Conservation (phyloP, 345 rosid species). For the Schrenkiella parvula region DNA sequence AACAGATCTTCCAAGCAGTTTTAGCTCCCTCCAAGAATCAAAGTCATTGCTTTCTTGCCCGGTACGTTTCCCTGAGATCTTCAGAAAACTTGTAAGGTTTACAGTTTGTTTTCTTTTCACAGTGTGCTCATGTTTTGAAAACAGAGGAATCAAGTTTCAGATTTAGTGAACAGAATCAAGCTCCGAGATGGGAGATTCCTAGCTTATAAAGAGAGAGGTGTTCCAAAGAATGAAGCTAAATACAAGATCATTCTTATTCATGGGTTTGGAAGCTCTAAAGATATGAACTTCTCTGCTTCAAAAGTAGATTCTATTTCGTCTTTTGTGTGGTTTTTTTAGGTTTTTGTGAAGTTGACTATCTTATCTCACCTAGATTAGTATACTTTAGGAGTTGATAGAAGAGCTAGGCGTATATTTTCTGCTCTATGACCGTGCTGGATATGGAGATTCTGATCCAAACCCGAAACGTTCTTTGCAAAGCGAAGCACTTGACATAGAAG, state of each 20-base stretch:
- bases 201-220: conserved; percentile 70
- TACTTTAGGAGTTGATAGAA: conserved; percentile 62
- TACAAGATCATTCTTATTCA: conserved; percentile 61
- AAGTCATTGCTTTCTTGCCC: conserved; percentile 13
- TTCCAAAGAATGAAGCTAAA: conserved; percentile 50
- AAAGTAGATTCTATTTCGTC: conserved; percentile 39
- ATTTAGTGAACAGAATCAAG: conserved; percentile 35
- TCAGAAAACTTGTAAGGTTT: background rate
- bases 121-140: conserved; percentile 4
- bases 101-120: background rate
- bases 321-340: background rate
- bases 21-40: conserved; percentile 7
- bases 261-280: conserved; percentile 94
- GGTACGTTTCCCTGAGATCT: conserved; percentile 3
- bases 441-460: conserved; percentile 77
- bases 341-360: background rate
- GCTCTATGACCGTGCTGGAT: conserved; percentile 66
- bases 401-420: conserved; percentile 63
- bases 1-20: background rate
- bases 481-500: conserved; percentile 65
- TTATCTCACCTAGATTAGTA: background rate
- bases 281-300: conserved; percentile 64
- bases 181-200: conserved; percentile 65
- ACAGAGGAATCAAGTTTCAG: conserved; percentile 15
- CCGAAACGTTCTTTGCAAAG: conserved; percentile 53